These are phyloP conservation scores for Candida koratica DNA, from an alignment of 805 yeast genomes.

Conservation along the genomic window DNA sequence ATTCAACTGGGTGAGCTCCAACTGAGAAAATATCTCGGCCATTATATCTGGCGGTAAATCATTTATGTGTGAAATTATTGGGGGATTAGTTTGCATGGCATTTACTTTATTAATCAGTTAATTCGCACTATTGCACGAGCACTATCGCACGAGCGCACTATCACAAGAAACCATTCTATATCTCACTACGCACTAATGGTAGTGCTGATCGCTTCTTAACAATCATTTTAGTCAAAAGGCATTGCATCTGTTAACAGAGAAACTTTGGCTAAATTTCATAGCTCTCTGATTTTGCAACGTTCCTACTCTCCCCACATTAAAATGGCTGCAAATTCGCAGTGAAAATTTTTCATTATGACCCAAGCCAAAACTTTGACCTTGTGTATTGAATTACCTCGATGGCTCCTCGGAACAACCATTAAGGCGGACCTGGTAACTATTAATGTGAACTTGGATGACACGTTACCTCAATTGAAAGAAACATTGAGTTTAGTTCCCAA, in stretches of 20 bases:
- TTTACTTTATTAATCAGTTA: too few relatives aligned
- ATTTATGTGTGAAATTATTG: slow-evolving; percentile 12
- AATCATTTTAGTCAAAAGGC: too few relatives aligned
- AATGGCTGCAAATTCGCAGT: slow-evolving; percentile 9
- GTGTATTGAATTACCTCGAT: slow-evolving; percentile 12
- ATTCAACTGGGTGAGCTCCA: slow-evolving; percentile 44
- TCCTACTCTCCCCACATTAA: too few relatives aligned
- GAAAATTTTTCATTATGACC: slow-evolving; percentile 11
- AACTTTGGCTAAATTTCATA: too few relatives aligned
- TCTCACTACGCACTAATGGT: too few relatives aligned
- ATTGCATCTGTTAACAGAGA: too few relatives aligned
- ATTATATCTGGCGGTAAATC: slow-evolving; percentile 48
- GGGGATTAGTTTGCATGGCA: not conserved
- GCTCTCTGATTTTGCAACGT: too few relatives aligned
- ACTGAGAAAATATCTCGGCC: slow-evolving; percentile 40
- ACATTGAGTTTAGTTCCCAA: slow-evolving; percentile 54
- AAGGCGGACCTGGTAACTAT: slow-evolving; percentile 19
- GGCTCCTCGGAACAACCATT: slow-evolving; percentile 7
- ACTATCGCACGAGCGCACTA: too few relatives aligned
- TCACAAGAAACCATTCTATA: too few relatives aligned
- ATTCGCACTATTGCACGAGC: too few relatives aligned
- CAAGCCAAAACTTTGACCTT: slow-evolving; percentile 1
- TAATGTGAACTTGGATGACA: slow-evolving; percentile 38
- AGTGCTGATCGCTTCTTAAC: too few relatives aligned
- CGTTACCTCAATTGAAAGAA: slow-evolving; percentile 54